These are phyloP conservation scores for Saccharomycopsis olivae DNA, from an alignment of 805 yeast genomes.

Conservation along the genomic window DNA sequence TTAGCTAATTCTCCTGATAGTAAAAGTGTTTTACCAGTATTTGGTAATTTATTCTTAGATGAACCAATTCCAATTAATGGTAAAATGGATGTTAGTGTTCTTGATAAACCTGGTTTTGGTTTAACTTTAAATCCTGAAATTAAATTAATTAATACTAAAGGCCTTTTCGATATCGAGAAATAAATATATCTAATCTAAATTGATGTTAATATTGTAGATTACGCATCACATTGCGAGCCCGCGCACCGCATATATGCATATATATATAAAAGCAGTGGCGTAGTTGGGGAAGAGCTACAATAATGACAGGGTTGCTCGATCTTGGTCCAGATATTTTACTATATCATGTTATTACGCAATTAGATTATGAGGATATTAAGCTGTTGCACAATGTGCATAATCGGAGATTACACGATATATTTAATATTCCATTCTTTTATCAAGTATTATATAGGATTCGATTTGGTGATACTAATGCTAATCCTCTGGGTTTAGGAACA, in stretches of 20 bases:
- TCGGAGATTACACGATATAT: not conserved
- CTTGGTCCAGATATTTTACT: conserved; percentile 11
- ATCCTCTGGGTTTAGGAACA: not conserved
- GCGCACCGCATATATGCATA: too few species aligned
- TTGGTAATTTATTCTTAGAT: conserved; percentile 35
- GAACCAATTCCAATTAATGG: conserved; percentile 40
- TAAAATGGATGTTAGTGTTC: conserved; percentile 27
- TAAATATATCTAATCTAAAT: too few species aligned
- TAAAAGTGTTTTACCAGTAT: conserved; percentile 33
- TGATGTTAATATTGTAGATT: too few species aligned
- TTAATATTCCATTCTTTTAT: conserved; percentile 4
- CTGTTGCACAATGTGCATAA: not conserved
- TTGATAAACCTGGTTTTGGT: conserved; percentile 43
- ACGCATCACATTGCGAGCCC: too few species aligned
- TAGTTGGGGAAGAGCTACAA: too few species aligned
- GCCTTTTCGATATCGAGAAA: not conserved
- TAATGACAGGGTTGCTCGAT: too few species aligned
- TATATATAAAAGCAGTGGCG: too few species aligned
- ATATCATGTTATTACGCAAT: conserved; percentile 11
- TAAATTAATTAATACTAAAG: conserved; percentile 28
- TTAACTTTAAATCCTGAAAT: conserved; percentile 35
- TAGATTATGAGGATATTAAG: conserved; percentile 7
- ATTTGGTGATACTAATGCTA: conserved; percentile 7
- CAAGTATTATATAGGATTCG: conserved; percentile 8
- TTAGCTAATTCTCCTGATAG: conserved; percentile 41